Evolutionary conservation across 2,329 filamentous ascomycete genomes (phyloP).

Genomic region (Tolypocladium guangdongense): DNA sequence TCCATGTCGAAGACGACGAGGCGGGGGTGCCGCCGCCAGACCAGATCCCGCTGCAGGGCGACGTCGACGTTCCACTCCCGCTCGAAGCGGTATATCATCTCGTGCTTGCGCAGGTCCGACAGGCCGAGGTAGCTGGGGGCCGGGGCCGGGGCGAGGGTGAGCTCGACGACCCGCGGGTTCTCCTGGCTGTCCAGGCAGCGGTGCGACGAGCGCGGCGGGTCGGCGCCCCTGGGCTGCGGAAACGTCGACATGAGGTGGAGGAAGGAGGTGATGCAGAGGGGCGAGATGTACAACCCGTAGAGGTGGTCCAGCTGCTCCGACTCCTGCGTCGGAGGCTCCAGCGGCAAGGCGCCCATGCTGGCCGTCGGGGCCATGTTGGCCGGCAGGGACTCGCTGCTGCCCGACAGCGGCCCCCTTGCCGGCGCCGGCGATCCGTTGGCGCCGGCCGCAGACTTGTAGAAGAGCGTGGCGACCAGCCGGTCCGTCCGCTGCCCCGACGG

Average conservation of each 20-base stretch:
- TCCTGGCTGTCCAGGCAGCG: slow-evolving; percentile 51
- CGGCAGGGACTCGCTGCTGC: slow-evolving; percentile 27
- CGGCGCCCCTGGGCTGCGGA: slow-evolving; percentile 39
- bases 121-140: slow-evolving; percentile 53
- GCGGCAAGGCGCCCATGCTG: slow-evolving; percentile 46
- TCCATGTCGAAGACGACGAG: slow-evolving; percentile 98
- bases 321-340: slow-evolving; percentile 46
- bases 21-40: slow-evolving; percentile 70
- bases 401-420: slow-evolving; percentile 10
- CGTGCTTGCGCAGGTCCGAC: slow-evolving; percentile 64
- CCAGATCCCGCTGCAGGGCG: slow-evolving; percentile 59
- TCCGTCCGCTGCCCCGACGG: slow-evolving; percentile 34
- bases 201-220: slow-evolving; percentile 48
- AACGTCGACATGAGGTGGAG: slow-evolving; percentile 55
- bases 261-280: slow-evolving; percentile 54
- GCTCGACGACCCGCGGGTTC: slow-evolving; percentile 54
- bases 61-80: slow-evolving; percentile 83
- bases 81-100: slow-evolving; percentile 75
- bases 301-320: slow-evolving; percentile 50
- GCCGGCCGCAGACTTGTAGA: slow-evolving; percentile 40
- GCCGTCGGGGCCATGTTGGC: slow-evolving; percentile 49
- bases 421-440: slow-evolving; percentile 14
- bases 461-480: slow-evolving; percentile 49
- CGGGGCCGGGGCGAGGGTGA: slow-evolving; percentile 51
- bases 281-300: slow-evolving; percentile 55